Evolutionary conservation across 2,329 filamentous ascomycete species (phyloP).

Genomic region (Dactylellina leptospora): DNA sequence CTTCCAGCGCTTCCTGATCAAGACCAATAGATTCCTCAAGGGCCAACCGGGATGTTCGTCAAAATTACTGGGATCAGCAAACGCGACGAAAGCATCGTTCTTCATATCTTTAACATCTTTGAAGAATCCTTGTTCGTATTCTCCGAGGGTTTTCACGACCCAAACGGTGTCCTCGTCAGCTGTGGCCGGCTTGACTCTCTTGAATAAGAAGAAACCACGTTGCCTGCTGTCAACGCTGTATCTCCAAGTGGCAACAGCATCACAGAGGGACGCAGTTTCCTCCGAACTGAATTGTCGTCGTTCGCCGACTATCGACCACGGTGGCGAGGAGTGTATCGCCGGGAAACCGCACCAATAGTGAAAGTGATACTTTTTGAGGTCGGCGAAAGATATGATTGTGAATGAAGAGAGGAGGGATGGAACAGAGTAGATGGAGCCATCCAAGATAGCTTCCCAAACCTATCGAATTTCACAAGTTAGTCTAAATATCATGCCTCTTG

Average conservation of each 20-base stretch:
- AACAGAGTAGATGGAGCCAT: slow-evolving; percentile 94
- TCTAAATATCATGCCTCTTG: neutral
- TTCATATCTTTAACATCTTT: slow-evolving; percentile 67
- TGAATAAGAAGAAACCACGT: slow-evolving; percentile 95
- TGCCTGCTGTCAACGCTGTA: slow-evolving; percentile 83
- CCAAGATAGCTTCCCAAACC: slow-evolving; percentile 97
- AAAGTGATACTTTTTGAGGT: slow-evolving; percentile 96
- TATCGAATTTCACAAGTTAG: slow-evolving; percentile 61
- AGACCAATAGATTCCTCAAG: slow-evolving; percentile 83
- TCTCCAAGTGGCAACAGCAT: slow-evolving; percentile 85
- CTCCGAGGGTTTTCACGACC: slow-evolving; percentile 77
- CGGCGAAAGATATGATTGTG: slow-evolving; percentile 87
- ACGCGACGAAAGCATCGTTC: slow-evolving; percentile 81
- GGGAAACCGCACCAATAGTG: slow-evolving; percentile 99
- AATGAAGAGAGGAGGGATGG: slow-evolving; percentile 92
- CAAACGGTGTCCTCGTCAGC: slow-evolving; percentile 65
- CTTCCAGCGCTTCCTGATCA: slow-evolving; percentile 83
- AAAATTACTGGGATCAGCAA: slow-evolving; percentile 93
- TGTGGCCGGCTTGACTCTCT: slow-evolving; percentile 67
- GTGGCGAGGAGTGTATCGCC: slow-evolving; percentile 85
- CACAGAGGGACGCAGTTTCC: slow-evolving; percentile 82
- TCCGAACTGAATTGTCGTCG: slow-evolving; percentile 68
- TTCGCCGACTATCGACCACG: slow-evolving; percentile 73
- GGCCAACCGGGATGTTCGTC: slow-evolving; percentile 89
- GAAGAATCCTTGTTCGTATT: slow-evolving; percentile 90